Percentiles rank a stretch among this genome's conserved stretches.
These are phyloP conservation scores for Cocos nucifera DNA, from an alignment of 176 grass and related monocot genomes.

Conservation along the genomic window DNA sequence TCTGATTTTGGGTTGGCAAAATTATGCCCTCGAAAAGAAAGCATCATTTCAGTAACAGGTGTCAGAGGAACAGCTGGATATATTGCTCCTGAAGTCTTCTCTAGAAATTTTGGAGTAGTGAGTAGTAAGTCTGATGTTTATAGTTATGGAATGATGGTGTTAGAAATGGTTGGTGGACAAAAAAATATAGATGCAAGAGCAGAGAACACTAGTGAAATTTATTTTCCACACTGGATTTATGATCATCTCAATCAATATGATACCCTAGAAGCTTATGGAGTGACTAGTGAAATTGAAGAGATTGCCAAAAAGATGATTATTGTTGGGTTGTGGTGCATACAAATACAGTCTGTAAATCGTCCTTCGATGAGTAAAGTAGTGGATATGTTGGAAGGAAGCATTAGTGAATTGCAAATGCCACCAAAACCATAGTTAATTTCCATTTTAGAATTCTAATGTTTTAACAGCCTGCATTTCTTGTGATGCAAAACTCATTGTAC, in stretches of 20 bases:
- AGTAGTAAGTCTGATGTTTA: constrained; percentile 48
- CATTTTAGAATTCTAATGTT: too few relatives aligned
- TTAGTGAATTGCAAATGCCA: constrained; percentile 15
- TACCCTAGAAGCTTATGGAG: constrained; percentile 2
- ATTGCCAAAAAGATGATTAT: constrained; percentile 32
- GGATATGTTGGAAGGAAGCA: constrained; percentile 38
- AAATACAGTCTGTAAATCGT: constrained; percentile 20
- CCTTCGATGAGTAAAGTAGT: constrained; percentile 39
- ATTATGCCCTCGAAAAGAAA: constrained; percentile 22
- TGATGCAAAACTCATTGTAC: too few relatives aligned
- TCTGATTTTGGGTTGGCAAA: constrained; percentile 53
- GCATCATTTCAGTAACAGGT: constrained; percentile 1
- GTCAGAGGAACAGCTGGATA: constrained; percentile 29
- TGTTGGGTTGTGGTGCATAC: constrained; percentile 54
- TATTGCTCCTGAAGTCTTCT: constrained; percentile 46
- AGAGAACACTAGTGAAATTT: constrained; percentile 19
- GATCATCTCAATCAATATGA: constrained; percentile 34
- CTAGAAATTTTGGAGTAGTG: constrained; percentile 29
- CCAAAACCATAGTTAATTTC: neutral
- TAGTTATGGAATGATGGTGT: constrained; percentile 46
- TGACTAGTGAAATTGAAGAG: constrained; percentile 31
- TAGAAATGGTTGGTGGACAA: constrained; percentile 34
- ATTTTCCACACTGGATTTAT: constrained; percentile 53
- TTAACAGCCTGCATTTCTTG: too few relatives aligned
- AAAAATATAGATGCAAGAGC: constrained; percentile 14